These are phyloP conservation scores for Coffea humblotiana DNA, from an alignment of 305 asterid species.

Conservation along the genomic window DNA sequence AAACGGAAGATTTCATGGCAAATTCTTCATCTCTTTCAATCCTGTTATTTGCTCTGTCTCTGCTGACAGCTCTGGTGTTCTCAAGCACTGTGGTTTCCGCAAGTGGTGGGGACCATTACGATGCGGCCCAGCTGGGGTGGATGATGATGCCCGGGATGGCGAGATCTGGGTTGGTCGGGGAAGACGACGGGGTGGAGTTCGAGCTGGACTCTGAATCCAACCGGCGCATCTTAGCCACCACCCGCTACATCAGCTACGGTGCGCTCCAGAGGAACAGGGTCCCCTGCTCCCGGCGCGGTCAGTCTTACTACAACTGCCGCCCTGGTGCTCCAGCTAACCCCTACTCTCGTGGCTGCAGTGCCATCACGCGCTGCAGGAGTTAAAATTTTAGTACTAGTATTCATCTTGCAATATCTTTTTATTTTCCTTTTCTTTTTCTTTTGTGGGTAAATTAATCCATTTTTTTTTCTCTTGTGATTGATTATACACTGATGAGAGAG, in stretches of 20 bases:
- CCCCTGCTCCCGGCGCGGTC: conserved; percentile 64
- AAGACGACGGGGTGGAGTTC: conserved; percentile 45
- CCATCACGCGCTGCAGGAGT: conserved; percentile 64
- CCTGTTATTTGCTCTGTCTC: conserved; percentile 10
- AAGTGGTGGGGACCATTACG: conserved; percentile 14
- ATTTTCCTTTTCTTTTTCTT: not conserved
- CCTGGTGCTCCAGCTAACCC: conserved; percentile 73
- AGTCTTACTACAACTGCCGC: conserved; percentile 63
- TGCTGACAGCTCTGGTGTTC: conserved; percentile 11
- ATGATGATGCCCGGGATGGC: conserved; percentile 33
- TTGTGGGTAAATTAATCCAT: conserved; percentile 12
- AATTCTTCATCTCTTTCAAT: conserved; percentile 3
- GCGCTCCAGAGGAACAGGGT: conserved; percentile 62
- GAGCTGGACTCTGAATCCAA: conserved; percentile 49
- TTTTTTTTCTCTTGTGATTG: conserved; percentile 13
- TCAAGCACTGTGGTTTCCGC: conserved; percentile 22
- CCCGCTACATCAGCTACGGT: conserved; percentile 59
- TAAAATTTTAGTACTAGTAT: conserved; percentile 10
- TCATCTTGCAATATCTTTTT: not conserved
- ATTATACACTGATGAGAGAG: conserved; percentile 26
- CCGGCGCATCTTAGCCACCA: conserved; percentile 55
- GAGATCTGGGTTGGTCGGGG: conserved; percentile 31
- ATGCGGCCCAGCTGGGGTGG: conserved; percentile 28
- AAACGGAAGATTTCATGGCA: conserved; percentile 18
- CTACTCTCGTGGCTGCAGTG: conserved; percentile 58